Base-by-base conservation (phyloP, 352 stramenopile genomes). In the Pythium grandisporangium region DNA sequence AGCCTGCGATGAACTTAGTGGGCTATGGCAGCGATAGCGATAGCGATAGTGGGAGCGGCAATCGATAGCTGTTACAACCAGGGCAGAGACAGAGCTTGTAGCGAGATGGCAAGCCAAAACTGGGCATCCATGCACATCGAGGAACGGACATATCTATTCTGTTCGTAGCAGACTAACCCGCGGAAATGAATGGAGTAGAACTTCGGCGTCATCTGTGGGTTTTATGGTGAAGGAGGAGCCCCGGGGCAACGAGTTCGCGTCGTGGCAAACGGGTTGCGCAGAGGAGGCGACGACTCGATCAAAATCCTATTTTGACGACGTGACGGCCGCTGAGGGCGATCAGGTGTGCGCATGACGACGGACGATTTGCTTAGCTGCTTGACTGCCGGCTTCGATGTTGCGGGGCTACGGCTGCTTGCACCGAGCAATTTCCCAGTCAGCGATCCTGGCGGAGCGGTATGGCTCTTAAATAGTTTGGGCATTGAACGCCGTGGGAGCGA, bases 331-430 rank as follows among this genome's bases (percentile, higher is more conserved):
- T 83, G 78, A 8, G 80, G 77, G 30, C 77, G 70, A 42, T 93
- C 80, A 1, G 80, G 80, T 17, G 80, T 93, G 23, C 77, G 61
- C 66, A 88, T 84, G 13, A 93, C 67, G 4, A 90, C 50, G 0
- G 66, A 52, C 23, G 45, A 21, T 37, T 35, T 34, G 35, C 46
- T 39, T n/a, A 57, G 26, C 14, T 39, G 48, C 7, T 40, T 35
- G 34, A 45, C 17, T 10, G 34, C 48, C 6, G 44, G 43, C 11
- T n/a, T n/a, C n/a, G n/a, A n/a, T n/a, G n/a, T n/a, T n/a, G n/a
- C n/a, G n/a, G n/a, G n/a, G n/a, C n/a, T n/a, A n/a, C n/a, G n/a
- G n/a, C n/a, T n/a, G n/a, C n/a, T n/a, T n/a, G n/a, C n/a, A n/a
- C n/a, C n/a, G n/a, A n/a, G n/a, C n/a, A n/a, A n/a, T n/a, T n/a